Evolutionary conservation across 164 flowering plant species (phyloP).

Genomic region (Protea cynaroides): DNA sequence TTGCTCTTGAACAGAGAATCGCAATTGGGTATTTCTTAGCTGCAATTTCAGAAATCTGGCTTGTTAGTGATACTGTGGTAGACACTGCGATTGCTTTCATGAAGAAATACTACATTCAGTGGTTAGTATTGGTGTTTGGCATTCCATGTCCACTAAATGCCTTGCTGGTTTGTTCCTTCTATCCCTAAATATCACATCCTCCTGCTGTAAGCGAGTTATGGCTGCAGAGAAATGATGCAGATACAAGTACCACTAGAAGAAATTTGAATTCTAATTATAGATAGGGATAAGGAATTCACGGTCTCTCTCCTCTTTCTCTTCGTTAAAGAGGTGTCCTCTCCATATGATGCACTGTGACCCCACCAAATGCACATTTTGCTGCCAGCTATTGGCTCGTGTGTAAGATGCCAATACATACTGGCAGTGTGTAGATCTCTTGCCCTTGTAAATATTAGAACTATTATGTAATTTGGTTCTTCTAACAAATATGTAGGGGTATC

Average conservation of each 20-base stretch:
- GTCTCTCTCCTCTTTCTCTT: no score
- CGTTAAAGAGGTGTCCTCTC: no score
- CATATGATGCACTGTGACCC: no score
- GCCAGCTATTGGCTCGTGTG: no score
- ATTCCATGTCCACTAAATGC: not conserved
- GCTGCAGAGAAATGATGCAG: not conserved
- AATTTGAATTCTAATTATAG: not conserved
- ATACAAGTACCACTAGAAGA: not conserved
- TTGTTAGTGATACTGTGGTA: slow-evolving; percentile 33
- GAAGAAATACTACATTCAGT: slow-evolving; percentile 57
- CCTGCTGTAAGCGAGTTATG: not conserved
- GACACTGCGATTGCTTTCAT: slow-evolving; percentile 44
- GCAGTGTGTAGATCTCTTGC: no score
- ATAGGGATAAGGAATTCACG: no score
- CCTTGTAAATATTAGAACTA: not conserved
- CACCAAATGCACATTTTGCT: no score
- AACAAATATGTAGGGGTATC: not conserved
- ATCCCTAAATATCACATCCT: not conserved
- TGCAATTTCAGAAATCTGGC: slow-evolving; percentile 67
- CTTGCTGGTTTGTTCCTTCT: no score
- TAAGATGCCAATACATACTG: no score
- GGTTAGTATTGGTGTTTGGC: slow-evolving; percentile 32
- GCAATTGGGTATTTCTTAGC: slow-evolving; percentile 64
- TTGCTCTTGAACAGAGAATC: slow-evolving; percentile 48
- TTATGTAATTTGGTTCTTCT: not conserved